Evolutionary conservation across 177 flowering plant species (phyloP).

Genomic region (Vitis hybrid): DNA sequence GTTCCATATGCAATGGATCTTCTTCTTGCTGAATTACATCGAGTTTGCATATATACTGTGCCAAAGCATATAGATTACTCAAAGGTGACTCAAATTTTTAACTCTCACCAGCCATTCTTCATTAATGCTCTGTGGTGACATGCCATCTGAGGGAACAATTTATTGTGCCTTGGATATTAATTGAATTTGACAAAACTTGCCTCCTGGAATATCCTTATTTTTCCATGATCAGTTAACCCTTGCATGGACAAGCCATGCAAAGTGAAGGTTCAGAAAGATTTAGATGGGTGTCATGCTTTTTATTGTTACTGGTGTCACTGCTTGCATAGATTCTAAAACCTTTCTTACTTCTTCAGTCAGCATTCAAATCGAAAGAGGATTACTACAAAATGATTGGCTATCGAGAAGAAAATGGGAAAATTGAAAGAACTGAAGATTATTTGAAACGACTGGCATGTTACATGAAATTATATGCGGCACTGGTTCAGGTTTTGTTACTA

Average conservation of each 20-base stretch:
- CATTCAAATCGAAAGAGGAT: slow-evolving; percentile 53
- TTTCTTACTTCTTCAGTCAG: slow-evolving; percentile 40
- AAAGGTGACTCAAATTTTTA: slow-evolving; percentile 32
- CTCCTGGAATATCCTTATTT: no score
- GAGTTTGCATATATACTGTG: slow-evolving; percentile 84
- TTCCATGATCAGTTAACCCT: no score
- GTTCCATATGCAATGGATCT: slow-evolving; percentile 77
- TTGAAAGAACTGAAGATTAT: slow-evolving; percentile 50
- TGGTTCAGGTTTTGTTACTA: slow-evolving; percentile 66
- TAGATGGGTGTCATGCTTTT: background rate
- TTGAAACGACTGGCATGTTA: slow-evolving; percentile 56
- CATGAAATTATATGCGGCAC: slow-evolving; percentile 78
- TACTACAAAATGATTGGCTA: slow-evolving; percentile 69
- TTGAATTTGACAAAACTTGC: no score
- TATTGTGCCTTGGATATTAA: no score
- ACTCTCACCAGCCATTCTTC: background rate
- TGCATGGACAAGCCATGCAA: no score
- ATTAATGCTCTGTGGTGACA: background rate
- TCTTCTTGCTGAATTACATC: slow-evolving; percentile 82
- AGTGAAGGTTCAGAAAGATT: no score
- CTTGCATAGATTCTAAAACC: background rate
- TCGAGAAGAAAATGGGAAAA: slow-evolving; percentile 61
- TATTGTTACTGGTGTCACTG: background rate
- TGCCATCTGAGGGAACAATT: background rate
- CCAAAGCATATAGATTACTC: slow-evolving; percentile 76